A percentile compares a stretch with the other conserved stretches of the same genome.
phyloP scores from a whole-genome alignment of 345 rosid species.

The Linum tenue region DNA sequence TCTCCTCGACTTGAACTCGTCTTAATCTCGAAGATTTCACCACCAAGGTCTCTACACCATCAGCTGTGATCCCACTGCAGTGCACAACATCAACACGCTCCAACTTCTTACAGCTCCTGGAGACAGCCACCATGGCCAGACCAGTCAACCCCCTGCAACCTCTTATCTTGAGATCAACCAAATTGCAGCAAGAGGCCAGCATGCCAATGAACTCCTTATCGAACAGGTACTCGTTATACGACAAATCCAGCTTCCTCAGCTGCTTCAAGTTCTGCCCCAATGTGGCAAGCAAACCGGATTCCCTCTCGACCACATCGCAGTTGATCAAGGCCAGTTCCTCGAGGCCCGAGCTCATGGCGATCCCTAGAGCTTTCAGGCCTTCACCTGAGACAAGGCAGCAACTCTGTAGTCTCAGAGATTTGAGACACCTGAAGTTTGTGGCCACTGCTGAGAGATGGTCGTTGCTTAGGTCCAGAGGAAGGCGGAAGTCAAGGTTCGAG shows the following conservation, averaged over 20 bases:
- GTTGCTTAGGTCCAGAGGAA: slow-evolving; percentile 72
- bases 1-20: slow-evolving; percentile 49
- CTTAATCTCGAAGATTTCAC: slow-evolving; percentile 36
- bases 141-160: slow-evolving; percentile 51
- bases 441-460: slow-evolving; percentile 61
- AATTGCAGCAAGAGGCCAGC: slow-evolving; percentile 48
- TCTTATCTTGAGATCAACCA: slow-evolving; percentile 55
- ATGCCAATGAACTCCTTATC: slow-evolving; percentile 67
- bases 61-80: slow-evolving; percentile 36
- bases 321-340: slow-evolving; percentile 54
- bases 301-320: slow-evolving; percentile 70
- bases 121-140: slow-evolving; percentile 31
- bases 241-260: slow-evolving; percentile 53
- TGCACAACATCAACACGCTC: slow-evolving; percentile 40
- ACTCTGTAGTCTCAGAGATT: slow-evolving; percentile 54
- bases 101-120: slow-evolving; percentile 44
- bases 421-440: slow-evolving; percentile 34
- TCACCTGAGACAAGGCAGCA: slow-evolving; percentile 70
- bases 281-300: slow-evolving; percentile 60
- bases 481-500: slow-evolving; percentile 53
- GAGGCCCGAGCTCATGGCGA: slow-evolving; percentile 40
- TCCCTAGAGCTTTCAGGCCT: slow-evolving; percentile 52
- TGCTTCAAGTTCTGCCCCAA: slow-evolving; percentile 59
- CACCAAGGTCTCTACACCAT: slow-evolving; percentile 45
- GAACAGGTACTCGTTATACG: slow-evolving; percentile 49